These are phyloP conservation scores for Plasmodium fragile DNA, from an alignment of 169 alveolate species.

Conservation along the genomic window DNA sequence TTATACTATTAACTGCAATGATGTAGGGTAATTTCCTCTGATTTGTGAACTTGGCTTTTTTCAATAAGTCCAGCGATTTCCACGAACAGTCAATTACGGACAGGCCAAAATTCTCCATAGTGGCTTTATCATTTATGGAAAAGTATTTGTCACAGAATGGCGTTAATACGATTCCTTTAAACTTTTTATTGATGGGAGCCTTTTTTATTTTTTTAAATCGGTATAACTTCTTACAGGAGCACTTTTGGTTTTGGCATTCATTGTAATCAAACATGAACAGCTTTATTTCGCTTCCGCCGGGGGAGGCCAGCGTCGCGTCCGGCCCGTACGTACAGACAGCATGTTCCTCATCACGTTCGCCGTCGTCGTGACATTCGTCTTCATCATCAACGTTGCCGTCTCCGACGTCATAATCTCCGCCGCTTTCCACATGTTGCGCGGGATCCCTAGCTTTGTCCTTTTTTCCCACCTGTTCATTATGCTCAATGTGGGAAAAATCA, in stretches of 20 bases:
- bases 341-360: background rate
- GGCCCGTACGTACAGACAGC: background rate
- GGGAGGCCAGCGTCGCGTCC: background rate
- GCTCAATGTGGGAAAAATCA: background rate
- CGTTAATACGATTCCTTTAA: slow-evolving; percentile 77
- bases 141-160: slow-evolving; percentile 75
- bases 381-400: background rate
- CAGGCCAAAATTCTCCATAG: slow-evolving; percentile 57
- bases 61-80: slow-evolving; percentile 73
- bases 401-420: background rate
- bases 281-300: slow-evolving; percentile 22
- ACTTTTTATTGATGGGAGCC: slow-evolving; percentile 65
- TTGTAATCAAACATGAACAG: slow-evolving; percentile 75
- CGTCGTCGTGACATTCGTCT: background rate
- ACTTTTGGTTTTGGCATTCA: slow-evolving; percentile 74
- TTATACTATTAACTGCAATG: slow-evolving; percentile 76
- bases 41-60: slow-evolving; percentile 53
- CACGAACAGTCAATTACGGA: slow-evolving; percentile 77
- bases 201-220: slow-evolving; percentile 73
- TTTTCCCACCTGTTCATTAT: background rate
- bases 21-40: slow-evolving; percentile 75
- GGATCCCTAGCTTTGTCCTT: background rate
- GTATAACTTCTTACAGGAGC: slow-evolving; percentile 74
- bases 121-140: slow-evolving; percentile 60
- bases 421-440: background rate